These are phyloP conservation scores for Linanthus parryae DNA, from an alignment of 148 eudicot genomes.

Conservation along the genomic window DNA sequence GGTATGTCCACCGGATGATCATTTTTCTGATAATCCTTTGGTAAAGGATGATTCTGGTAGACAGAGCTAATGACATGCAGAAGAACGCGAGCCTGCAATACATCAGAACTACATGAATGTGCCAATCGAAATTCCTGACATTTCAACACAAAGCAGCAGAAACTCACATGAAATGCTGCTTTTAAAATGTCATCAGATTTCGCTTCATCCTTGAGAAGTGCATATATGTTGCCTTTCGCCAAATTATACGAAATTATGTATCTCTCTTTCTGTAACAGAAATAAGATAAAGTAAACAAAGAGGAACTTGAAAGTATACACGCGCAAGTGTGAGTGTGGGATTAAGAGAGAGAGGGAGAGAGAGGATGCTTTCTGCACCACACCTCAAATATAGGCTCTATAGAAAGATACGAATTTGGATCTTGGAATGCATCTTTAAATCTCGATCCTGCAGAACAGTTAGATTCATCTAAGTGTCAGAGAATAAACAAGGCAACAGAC, in stretches of 20 bases:
- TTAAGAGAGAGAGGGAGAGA: neutral
- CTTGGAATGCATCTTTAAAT: conserved; percentile 94
- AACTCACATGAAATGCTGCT: conserved; percentile 91
- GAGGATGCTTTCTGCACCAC: neutral
- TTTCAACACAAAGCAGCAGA: conserved; percentile 7
- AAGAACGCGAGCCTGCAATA: conserved; percentile 81
- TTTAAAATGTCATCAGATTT: conserved; percentile 90
- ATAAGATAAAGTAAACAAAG: neutral
- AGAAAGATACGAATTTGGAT: conserved; percentile 67
- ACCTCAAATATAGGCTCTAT: conserved; percentile 91
- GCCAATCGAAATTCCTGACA: neutral
- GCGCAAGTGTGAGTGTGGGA: neutral
- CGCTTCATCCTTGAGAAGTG: conserved; percentile 90
- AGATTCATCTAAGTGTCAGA: conserved; percentile 10
- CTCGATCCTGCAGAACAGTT: conserved; percentile 55
- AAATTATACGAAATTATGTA: conserved; percentile 85
- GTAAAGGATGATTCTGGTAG: conserved; percentile 26
- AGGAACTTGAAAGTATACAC: neutral
- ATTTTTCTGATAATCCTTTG: conserved; percentile 26
- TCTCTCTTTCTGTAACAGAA: conserved; percentile 55
- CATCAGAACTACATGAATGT: conserved; percentile 9
- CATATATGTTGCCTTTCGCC: conserved; percentile 76
- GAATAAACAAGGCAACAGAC: conserved; percentile 3
- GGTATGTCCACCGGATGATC: conserved; percentile 33
- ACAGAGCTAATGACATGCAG: conserved; percentile 64